Evolutionary conservation across 345 rosid species (phyloP).

Genomic region (Pugionium dolabratum): DNA sequence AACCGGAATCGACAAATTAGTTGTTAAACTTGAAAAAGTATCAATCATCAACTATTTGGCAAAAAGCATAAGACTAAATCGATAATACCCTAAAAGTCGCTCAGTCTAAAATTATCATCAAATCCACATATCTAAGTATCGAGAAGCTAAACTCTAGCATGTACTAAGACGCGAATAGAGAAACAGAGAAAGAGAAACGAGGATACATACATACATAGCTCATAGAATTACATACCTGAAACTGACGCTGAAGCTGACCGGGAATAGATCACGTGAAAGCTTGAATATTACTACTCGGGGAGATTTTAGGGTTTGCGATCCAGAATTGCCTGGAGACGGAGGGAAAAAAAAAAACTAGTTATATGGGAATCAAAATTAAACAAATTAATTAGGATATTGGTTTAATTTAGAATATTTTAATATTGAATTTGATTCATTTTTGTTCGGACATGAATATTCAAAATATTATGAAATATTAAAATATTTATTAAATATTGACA

Average conservation of each 20-base stretch:
- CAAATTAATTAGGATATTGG: not conserved
- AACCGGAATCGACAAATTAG: not conserved
- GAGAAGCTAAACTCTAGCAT: slow-evolving; percentile 6
- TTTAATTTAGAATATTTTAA: not conserved
- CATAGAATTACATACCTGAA: not conserved
- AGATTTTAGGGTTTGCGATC: slow-evolving; percentile 27
- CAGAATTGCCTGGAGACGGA: not conserved
- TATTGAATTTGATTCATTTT: no score
- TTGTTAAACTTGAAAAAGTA: slow-evolving; percentile 1
- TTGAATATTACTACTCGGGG: slow-evolving; percentile 2
- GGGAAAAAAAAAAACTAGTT: not conserved
- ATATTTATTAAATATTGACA: no score
- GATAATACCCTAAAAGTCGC: not conserved
- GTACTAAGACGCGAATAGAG: not conserved
- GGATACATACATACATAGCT: not conserved
- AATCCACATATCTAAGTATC: slow-evolving; percentile 3
- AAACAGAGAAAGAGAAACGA: not conserved
- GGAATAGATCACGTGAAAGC: not conserved
- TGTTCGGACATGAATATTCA: no score
- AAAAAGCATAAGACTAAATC: slow-evolving; percentile 5
- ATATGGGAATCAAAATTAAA: slow-evolving; percentile 12
- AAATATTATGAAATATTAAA: no score
- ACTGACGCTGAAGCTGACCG: slow-evolving; percentile 3
- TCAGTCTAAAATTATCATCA: not conserved
- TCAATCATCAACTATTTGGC: not conserved